Percentiles rank a stretch among this genome's conserved stretches.
Conservation (phyloP, 805 yeast species). For the Candida boleticola region DNA sequence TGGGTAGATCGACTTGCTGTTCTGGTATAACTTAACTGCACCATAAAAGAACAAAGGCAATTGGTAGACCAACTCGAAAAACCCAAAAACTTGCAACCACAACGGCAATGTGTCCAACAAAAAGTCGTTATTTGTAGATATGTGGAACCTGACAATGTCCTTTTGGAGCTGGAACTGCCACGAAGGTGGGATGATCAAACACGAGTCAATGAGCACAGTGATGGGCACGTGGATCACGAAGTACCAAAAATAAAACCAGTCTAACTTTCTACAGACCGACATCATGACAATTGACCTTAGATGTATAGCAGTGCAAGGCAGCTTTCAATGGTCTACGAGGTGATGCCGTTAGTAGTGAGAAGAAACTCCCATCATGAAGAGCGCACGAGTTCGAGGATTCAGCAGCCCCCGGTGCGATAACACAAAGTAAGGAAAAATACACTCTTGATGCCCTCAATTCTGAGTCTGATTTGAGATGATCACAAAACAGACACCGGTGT, state of each 20-base stretch:
- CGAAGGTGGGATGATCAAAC: slow-evolving; percentile 59
- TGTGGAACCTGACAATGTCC: slow-evolving; percentile 55
- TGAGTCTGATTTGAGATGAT: too few relatives aligned
- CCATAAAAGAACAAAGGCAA: slow-evolving; percentile 69
- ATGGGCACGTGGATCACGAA: slow-evolving; percentile 70
- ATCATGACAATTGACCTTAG: background rate
- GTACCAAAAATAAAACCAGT: slow-evolving; percentile 49
- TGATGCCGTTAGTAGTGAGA: too few relatives aligned
- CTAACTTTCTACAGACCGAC: slow-evolving; percentile 17
- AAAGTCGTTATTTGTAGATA: slow-evolving; percentile 67
- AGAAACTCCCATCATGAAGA: too few relatives aligned
- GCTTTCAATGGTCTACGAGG: too few relatives aligned
- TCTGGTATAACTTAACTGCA: slow-evolving; percentile 20
- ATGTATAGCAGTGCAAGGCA: too few relatives aligned
- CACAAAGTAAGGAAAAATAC: too few relatives aligned
- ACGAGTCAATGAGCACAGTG: slow-evolving; percentile 72
- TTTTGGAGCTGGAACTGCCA: slow-evolving; percentile 50
- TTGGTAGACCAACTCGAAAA: slow-evolving; percentile 72
- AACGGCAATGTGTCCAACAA: slow-evolving; percentile 55
- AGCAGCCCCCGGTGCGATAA: too few relatives aligned
- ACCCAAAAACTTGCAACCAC: slow-evolving; percentile 75
- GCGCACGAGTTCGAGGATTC: too few relatives aligned
- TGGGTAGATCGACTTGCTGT: slow-evolving; percentile 16
- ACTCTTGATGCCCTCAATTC: too few relatives aligned
- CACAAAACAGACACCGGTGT: too few relatives aligned